Base-by-base conservation (phyloP, 129 eudicot species). In the Kitagawia praeruptora region DNA sequence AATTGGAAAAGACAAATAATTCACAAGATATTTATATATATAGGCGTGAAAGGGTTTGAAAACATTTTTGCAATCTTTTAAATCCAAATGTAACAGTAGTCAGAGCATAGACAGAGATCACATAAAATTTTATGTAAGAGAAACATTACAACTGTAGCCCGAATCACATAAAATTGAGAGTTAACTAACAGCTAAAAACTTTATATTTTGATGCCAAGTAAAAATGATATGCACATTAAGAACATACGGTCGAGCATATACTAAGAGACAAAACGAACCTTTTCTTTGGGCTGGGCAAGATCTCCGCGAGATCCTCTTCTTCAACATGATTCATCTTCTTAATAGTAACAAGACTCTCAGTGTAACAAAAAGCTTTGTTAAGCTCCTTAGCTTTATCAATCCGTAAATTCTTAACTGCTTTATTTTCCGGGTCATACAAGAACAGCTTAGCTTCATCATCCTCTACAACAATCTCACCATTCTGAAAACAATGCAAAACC, bases 271-370 rank as follows among this genome's bases (percentile, higher is more conserved):
- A 12, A 74, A 7, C 3, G 15, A 25, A 74, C 77, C 77, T 46
- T 46, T 74, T 46, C 61, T 14, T 74, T 45, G 23, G 46, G 0
- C 40, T 74, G 25, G 40, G n/a, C 47, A 13, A 4, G 61, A n/a
- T 46, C 61, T 46, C 61, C 61, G 5, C 27, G 37, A 11, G 14
- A 12, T 45, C 77, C 21, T 46, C 77, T 74, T 74, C 61, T n/a
- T 46, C 34, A 8, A 74, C 77, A 46, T 74, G 61, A 27, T 74
- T 27, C 73, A 21, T 8, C 27, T 40, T 70, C n/a, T 46, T 46
- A 4, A 74, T 46, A 15, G 77, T 14, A 46, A 74, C 77, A 74
- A 74, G 77, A 46, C 77, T 74, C 14, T 74, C 77, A 2, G 41
- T 46, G 16, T 74, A 74, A 45, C 58, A 44, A 27, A 46, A 74